These are phyloP conservation scores for Crithidia acanthocephali DNA, from an alignment of 208 protist species.

Conservation along the genomic window DNA sequence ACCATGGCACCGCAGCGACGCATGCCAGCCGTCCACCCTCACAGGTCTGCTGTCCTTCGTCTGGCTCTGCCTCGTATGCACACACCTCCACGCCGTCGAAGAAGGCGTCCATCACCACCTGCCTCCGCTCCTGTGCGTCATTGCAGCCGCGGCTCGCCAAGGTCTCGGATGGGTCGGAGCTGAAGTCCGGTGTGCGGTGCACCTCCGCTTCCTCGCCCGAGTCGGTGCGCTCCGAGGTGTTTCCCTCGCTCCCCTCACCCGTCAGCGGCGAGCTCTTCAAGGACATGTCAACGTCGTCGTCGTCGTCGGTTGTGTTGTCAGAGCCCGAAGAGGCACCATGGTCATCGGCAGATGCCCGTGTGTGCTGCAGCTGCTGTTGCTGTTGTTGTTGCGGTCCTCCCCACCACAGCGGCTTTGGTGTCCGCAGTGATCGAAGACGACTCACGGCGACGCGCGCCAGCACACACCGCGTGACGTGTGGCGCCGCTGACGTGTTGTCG, in stretches of 20 bases:
- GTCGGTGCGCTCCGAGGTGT: no score
- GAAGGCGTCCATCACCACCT: constrained; percentile 9
- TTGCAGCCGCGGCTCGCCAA: no score
- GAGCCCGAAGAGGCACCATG: no score
- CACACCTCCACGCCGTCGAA: constrained; percentile 11
- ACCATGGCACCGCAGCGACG: constrained; percentile 15
- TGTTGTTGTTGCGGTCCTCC: background rate
- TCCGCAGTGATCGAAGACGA: constrained; percentile 17
- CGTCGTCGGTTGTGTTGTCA: no score
- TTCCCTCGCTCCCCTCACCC: no score
- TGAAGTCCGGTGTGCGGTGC: no score
- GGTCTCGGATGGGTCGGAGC: no score
- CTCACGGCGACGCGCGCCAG: background rate
- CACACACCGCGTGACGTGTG: constrained; percentile 1
- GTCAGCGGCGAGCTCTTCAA: no score
- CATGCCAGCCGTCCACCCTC: background rate
- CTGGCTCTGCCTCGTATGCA: background rate
- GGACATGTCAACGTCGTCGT: background rate
- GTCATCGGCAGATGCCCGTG: background rate
- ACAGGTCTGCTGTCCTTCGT: background rate
- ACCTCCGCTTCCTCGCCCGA: no score
- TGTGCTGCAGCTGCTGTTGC: background rate
- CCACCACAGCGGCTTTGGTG: background rate
- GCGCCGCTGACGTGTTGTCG: no score
- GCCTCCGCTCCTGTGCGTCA: no score